Evolutionary conservation across 2,329 filamentous ascomycete species (phyloP), one percentile per base, ranked within the genome.

Genomic region (Xylariaceae sp.): DNA sequence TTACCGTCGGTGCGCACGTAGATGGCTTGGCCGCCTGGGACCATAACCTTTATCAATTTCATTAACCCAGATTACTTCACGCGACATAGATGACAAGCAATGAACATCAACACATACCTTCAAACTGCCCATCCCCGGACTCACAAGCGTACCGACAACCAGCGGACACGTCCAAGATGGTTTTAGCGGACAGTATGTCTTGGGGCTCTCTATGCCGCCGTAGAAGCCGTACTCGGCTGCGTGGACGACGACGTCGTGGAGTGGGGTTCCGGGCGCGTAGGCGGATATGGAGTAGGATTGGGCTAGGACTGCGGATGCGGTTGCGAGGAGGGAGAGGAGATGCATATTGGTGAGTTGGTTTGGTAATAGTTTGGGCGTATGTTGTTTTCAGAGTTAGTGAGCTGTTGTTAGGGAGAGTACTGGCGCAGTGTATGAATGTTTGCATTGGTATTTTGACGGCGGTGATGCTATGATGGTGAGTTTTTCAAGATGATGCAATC

Each of bases 11-110:
- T 71, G 2, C 79, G 74, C 2, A 88, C 76, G 70, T 83, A 88
- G 65, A 87, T 77, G 59, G 77, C 73, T 66, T 89, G 85, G 30
- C 86, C 86, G 34, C 85, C 85, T 4, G 85, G 84, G 3, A 87
- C 85, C 35, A 77, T 68, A 37, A 83, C 79, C 73, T 76, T 47
- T 18, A 1, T 30, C 0, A 4, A 5, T 30, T 30, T 5, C 23
- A 30, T 5, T 30, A 30, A 17, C 11, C 37, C 1, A 15, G 45
- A 48, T 2, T 48, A 39, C 23, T 30, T 30, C 23, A 30, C 23
- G 23, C 5, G 5, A 1, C 23, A n/a, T n/a, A 2, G 23, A 4
- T 30, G 4, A 5, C 23, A 30, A 30, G 3, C 23, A 30, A 30
- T 30, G 4, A 6, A 5, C 23, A 4, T 30, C 9, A 15, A 35